Evolutionary conservation across 148 eudicot genomes (phyloP).

Genomic region (Persicaria maculosa): DNA sequence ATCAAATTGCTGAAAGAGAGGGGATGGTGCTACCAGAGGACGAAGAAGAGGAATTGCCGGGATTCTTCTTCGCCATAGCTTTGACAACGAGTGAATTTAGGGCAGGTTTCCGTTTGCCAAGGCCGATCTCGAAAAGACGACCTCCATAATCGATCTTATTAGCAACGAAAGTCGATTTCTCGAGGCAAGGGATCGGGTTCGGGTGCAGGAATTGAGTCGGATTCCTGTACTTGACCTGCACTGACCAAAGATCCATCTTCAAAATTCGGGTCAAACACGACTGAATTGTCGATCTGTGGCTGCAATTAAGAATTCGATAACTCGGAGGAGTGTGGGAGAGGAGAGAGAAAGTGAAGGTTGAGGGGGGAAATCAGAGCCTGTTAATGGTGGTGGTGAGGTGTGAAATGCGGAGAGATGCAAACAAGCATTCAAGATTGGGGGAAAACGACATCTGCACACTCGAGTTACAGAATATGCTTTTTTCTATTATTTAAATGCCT

Average conservation of each 20-base stretch:
- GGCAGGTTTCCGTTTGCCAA: slow-evolving; percentile 20
- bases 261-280: neutral
- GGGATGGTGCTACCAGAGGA: slow-evolving; percentile 31
- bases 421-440: neutral
- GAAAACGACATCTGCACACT: neutral
- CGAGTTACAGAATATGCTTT: slow-evolving; percentile 8
- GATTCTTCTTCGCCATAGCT: slow-evolving; percentile 56
- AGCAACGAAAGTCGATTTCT: slow-evolving; percentile 26
- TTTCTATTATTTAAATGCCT: neutral
- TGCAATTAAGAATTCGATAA: neutral
- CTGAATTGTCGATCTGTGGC: neutral
- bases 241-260: slow-evolving; percentile 67
- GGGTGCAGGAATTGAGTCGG: slow-evolving; percentile 28
- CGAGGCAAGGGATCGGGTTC: slow-evolving; percentile 18
- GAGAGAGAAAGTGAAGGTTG: neutral
- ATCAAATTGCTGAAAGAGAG: neutral
- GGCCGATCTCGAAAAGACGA: slow-evolving; percentile 36
- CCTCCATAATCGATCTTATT: slow-evolving; percentile 19
- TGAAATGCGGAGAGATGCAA: slow-evolving; percentile 7
- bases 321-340: neutral
- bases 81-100: slow-evolving; percentile 26
- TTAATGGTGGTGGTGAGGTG: slow-evolving; percentile 5
- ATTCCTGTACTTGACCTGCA: slow-evolving; percentile 45
- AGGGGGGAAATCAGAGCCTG: slow-evolving; percentile 8
- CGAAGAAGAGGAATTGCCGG: slow-evolving; percentile 45